Percentiles rank a stretch among this genome's conserved stretches.
Evolutionary conservation across 1,139 yeast genomes (phyloP).

Genomic region (Geotrichum candidum): DNA sequence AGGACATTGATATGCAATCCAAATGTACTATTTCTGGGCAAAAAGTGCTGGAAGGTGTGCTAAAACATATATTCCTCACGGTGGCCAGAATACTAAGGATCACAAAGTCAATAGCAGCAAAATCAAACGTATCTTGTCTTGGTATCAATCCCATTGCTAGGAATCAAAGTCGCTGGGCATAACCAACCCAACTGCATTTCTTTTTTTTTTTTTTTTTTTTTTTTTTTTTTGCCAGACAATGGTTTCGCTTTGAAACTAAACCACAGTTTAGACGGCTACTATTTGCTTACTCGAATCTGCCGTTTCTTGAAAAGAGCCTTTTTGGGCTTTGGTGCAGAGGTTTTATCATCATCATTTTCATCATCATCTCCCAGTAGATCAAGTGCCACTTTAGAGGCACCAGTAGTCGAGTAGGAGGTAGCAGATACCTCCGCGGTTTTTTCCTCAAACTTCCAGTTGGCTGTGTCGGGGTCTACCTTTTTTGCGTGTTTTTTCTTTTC

Average conservation of each 20-base stretch:
- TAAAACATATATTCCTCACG: no score
- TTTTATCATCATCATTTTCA: background rate
- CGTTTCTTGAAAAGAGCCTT: constrained; percentile 26
- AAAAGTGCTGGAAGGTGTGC: no score
- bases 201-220: no score
- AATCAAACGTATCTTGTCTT: no score
- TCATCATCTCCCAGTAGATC: constrained; percentile 7
- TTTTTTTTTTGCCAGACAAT: background rate
- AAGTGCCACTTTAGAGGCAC: constrained; percentile 1
- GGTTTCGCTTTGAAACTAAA: background rate
- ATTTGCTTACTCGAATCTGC: constrained; percentile 13
- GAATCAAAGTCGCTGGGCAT: no score
- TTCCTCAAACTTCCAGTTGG: background rate
- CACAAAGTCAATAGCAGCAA: no score
- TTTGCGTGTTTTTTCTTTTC: constrained; percentile 8
- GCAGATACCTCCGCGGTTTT: background rate
- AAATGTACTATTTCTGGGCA: no score
- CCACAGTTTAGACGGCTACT: background rate
- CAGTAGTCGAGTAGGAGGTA: background rate
- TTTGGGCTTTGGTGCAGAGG: background rate
- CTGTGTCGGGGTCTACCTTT: constrained; percentile 8
- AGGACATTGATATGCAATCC: no score
- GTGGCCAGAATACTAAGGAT: no score
- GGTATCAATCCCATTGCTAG: no score
- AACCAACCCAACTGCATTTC: no score